Evolutionary conservation across 169 alveolate genomes (phyloP).

Genomic region (Plasmodium reichenowi): DNA sequence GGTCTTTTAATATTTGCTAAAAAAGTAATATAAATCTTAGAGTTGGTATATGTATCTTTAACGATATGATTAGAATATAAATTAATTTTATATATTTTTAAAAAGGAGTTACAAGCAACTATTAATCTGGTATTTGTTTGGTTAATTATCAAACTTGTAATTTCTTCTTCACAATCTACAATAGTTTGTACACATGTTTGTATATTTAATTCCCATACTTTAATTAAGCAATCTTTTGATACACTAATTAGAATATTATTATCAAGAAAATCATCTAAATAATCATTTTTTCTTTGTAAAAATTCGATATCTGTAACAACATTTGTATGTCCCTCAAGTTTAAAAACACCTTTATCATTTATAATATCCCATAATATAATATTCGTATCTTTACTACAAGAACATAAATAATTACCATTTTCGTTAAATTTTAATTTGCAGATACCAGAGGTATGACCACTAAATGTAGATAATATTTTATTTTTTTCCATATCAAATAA

Average conservation of each 20-base stretch:
- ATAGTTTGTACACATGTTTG: constrained; percentile 90
- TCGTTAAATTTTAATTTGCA: constrained; percentile 78
- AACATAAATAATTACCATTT: constrained; percentile 81
- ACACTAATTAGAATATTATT: constrained; percentile 81
- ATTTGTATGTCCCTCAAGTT: constrained; percentile 88
- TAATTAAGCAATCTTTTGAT: constrained; percentile 90
- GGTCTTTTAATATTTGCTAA: constrained; percentile 38
- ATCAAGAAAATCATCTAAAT: constrained; percentile 43
- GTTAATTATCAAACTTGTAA: constrained; percentile 79
- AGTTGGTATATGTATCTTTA: constrained; percentile 40
- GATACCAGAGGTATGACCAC: constrained; percentile 85
- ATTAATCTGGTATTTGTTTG: constrained; percentile 63
- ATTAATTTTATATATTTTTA: constrained; percentile 71
- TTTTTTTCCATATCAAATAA: constrained; percentile 82
- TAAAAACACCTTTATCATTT: constrained; percentile 87
- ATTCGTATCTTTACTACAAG: constrained; percentile 90
- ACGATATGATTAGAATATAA: neutral
- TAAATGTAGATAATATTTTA: constrained; percentile 78
- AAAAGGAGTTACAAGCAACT: constrained; percentile 29
- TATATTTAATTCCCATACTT: constrained; percentile 89
- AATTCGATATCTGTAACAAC: constrained; percentile 85
- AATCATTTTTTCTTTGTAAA: constrained; percentile 43
- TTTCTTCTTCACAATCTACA: constrained; percentile 87
- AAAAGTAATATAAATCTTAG: constrained; percentile 43
- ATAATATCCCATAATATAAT: constrained; percentile 90